Conservation (phyloP, 2,329 filamentous ascomycete species). For the Fusarium napiforme region DNA sequence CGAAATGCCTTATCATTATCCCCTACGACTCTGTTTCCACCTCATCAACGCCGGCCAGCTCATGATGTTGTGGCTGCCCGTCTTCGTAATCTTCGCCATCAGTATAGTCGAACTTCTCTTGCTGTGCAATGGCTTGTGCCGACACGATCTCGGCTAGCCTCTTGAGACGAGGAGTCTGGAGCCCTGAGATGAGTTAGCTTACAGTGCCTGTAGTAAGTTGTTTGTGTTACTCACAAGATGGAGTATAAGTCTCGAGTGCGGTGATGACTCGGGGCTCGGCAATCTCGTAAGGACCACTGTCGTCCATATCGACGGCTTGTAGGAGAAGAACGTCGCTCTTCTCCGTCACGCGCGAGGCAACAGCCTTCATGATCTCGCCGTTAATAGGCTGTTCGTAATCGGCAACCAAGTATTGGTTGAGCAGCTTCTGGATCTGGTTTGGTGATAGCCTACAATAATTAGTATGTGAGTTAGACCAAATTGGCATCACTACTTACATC, state of each 20-base stretch:
- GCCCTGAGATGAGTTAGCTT: slow-evolving; percentile 67
- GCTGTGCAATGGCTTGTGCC: slow-evolving; percentile 93
- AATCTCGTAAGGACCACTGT: slow-evolving; percentile 98
- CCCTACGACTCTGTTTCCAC: slow-evolving; percentile 48
- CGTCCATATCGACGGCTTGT: slow-evolving; percentile 97
- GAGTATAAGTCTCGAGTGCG: slow-evolving; percentile 96
- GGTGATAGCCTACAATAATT: slow-evolving; percentile 79
- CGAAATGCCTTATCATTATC: slow-evolving; percentile 42
- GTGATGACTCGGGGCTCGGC: slow-evolving; percentile 96
- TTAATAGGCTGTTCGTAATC: slow-evolving; percentile 99
- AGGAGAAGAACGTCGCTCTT: slow-evolving; percentile 97
- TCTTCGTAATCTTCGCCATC: slow-evolving; percentile 58
- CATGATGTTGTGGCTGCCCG: slow-evolving; percentile 57
- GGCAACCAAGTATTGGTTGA: slow-evolving; percentile 98
- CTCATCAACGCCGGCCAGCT: slow-evolving; percentile 64
- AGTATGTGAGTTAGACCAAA: slow-evolving; percentile 6
- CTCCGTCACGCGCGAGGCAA: slow-evolving; percentile 95
- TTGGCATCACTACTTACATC: slow-evolving; percentile 77
- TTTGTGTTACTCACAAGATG: slow-evolving; percentile 77
- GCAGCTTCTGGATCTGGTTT: slow-evolving; percentile 97
- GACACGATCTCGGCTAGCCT: slow-evolving; percentile 98
- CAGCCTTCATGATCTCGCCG: slow-evolving; percentile 99
- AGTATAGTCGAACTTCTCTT: slow-evolving; percentile 79
- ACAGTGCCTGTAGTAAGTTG: slow-evolving; percentile 5
- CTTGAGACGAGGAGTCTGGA: slow-evolving; percentile 95